A percentile compares a stretch with the other conserved stretches of the same genome.
Conservation (phyloP, 108 stramenopile genomes). For the Bacterosira constricta region DNA sequence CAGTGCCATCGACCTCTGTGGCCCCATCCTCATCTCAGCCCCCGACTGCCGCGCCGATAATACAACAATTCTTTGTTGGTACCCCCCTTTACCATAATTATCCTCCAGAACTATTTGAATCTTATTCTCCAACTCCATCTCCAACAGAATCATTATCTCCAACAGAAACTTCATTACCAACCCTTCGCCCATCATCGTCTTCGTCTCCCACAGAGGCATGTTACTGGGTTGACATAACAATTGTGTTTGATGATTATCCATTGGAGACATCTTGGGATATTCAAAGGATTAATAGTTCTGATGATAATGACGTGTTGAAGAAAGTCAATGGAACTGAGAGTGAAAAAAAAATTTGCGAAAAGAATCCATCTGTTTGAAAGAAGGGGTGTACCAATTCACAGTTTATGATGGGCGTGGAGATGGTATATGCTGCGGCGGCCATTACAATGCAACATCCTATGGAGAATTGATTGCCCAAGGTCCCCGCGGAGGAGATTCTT, state of each 20-base stretch:
- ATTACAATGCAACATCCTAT: neutral
- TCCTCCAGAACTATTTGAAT: no score
- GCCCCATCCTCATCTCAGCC: neutral
- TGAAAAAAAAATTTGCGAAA: neutral
- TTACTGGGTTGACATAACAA: neutral
- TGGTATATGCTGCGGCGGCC: neutral
- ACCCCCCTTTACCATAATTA: no score
- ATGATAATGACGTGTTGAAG: neutral
- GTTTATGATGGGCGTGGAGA: neutral
- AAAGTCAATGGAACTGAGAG: neutral
- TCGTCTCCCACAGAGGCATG: neutral
- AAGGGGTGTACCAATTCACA: constrained; percentile 3
- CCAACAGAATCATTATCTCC: neutral
- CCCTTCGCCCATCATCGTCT: neutral
- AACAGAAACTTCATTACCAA: neutral
- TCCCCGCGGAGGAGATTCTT: neutral
- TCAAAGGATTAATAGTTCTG: neutral
- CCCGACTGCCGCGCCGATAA: neutral
- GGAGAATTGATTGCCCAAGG: neutral
- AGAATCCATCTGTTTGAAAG: neutral
- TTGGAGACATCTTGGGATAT: neutral
- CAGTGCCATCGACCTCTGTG: neutral
- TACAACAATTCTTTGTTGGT: no score
- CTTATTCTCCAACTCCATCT: neutral
- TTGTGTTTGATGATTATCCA: neutral